Conservation (phyloP, 208 protist genomes). For the Trypanosoma brucei region DNA sequence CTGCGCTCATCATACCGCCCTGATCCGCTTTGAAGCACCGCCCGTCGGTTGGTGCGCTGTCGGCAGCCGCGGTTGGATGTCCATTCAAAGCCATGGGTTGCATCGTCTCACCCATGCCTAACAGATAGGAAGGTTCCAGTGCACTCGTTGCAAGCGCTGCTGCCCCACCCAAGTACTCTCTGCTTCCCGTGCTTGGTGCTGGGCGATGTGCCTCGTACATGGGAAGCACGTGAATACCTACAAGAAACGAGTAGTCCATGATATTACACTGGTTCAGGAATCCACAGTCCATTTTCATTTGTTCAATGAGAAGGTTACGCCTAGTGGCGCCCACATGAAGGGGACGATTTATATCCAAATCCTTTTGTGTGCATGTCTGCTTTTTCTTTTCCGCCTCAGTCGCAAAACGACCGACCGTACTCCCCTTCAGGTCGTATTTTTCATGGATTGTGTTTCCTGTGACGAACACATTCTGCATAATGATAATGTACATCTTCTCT, state of each 20-base stretch:
- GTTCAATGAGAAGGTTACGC: conserved; percentile 69
- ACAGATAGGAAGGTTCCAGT: not conserved
- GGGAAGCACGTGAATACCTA: conserved; percentile 85
- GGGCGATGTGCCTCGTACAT: not conserved
- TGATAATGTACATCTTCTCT: conserved; percentile 78
- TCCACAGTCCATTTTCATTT: conserved; percentile 83
- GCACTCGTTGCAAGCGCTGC: not conserved
- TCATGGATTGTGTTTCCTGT: conserved; percentile 87
- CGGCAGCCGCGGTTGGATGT: not conserved
- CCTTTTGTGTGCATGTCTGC: conserved; percentile 88
- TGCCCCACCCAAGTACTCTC: not conserved
- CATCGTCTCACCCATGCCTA: conserved; percentile 3
- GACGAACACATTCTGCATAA: conserved; percentile 94
- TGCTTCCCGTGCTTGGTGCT: not conserved
- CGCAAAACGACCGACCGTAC: conserved; percentile 86
- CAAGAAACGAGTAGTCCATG: conserved; percentile 93
- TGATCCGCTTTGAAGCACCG: conserved; percentile 77
- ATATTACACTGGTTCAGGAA: conserved; percentile 85
- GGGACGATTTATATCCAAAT: conserved; percentile 83
- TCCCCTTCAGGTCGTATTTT: conserved; percentile 93
- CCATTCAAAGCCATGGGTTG: not conserved
- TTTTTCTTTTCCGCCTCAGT: conserved; percentile 73
- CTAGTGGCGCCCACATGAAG: conserved; percentile 68
- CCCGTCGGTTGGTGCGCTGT: conserved; percentile 30
- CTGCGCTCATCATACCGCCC: conserved; percentile 76